phyloP scores from a whole-genome alignment of 495 filamentous ascomycete genomes.

The Hyaloscypha hepaticicola region DNA sequence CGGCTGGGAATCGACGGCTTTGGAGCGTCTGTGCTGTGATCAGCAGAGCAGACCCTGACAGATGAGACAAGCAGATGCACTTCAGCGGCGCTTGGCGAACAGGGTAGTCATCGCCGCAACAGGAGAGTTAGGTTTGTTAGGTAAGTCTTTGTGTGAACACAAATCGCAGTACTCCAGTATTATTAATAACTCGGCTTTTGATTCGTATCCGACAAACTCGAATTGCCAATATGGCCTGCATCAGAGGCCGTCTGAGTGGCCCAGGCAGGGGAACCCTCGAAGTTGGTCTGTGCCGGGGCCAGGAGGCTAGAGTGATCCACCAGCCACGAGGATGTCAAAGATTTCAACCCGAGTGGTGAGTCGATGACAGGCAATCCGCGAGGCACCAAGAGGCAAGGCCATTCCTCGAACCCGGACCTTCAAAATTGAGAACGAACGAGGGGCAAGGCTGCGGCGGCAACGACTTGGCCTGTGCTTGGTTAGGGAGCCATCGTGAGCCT shows the following conservation, averaged over 20 bases:
- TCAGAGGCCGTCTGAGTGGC: neutral
- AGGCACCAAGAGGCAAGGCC: conserved; percentile 2
- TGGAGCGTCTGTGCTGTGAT: conserved; percentile 3
- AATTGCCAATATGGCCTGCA: neutral
- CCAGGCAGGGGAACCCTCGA: neutral
- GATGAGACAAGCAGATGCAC: conserved; percentile 9
- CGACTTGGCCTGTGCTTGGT: conserved; percentile 20
- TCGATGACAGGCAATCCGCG: conserved; percentile 1
- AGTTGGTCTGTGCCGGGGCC: neutral
- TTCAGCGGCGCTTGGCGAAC: conserved; percentile 1
- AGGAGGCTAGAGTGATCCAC: conserved; percentile 3
- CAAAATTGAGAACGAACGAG: conserved; percentile 1
- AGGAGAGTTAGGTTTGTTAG: neutral
- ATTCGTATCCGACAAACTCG: conserved; percentile 2
- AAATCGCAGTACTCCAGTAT: no score
- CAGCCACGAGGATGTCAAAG: conserved; percentile 24
- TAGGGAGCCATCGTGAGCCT: neutral
- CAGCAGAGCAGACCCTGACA: neutral
- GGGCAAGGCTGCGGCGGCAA: neutral
- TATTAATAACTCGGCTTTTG: conserved; percentile 1
- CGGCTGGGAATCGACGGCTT: neutral
- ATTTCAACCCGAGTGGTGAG: conserved; percentile 24
- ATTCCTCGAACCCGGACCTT: conserved; percentile 6
- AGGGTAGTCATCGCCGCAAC: neutral
- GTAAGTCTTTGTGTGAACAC: no score